Conservation (phyloP, 2,329 filamentous ascomycete genomes). For the Fusarium brachygibbosum region DNA sequence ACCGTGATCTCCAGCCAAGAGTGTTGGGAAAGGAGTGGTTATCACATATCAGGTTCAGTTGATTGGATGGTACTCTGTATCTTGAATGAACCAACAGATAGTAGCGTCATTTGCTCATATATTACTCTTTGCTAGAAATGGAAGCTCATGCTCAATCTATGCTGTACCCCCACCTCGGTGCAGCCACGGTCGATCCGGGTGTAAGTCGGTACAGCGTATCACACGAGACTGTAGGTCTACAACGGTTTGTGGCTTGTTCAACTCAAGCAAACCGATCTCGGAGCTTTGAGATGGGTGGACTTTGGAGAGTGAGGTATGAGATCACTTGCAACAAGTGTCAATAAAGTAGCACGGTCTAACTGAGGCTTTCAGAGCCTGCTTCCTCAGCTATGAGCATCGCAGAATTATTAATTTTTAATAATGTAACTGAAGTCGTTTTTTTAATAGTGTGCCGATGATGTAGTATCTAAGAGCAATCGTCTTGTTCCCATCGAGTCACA, state of each 20-base stretch:
- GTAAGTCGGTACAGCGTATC: constrained; percentile 35
- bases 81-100: background rate
- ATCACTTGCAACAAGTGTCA: background rate
- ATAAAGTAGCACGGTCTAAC: background rate
- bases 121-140: constrained; percentile 1
- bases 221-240: constrained; percentile 17
- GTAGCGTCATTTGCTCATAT: background rate
- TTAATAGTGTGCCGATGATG: background rate
- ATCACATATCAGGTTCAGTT: background rate
- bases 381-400: no score
- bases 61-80: background rate
- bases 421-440: background rate
- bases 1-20: background rate
- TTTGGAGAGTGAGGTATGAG: background rate
- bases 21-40: background rate
- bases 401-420: rapidly evolving
- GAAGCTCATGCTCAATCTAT: constrained; percentile 16
- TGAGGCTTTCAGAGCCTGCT: no score
- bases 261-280: background rate
- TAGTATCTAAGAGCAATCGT: background rate
- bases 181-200: constrained; percentile 36
- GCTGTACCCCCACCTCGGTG: constrained; percentile 36
- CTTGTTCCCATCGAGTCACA: background rate
- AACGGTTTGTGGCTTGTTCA: constrained; percentile 6
- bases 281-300: background rate